phyloP scores from a whole-genome alignment of 2,329 filamentous ascomycete species.

The Venturia aucupariae region DNA sequence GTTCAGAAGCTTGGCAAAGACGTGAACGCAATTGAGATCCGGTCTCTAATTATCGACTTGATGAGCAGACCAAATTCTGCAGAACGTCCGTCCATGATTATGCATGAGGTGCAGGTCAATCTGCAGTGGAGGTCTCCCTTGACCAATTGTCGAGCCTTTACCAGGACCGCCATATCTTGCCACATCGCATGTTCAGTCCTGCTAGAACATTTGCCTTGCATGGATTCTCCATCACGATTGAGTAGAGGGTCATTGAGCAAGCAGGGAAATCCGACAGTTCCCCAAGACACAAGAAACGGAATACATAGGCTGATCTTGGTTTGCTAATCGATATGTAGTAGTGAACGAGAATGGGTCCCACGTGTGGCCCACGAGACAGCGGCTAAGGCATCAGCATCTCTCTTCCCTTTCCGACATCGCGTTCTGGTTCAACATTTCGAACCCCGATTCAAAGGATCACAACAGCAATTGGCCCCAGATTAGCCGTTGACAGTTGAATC shows the following conservation, averaged over 20 bases:
- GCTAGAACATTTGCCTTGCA: background rate
- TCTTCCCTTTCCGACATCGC: no score
- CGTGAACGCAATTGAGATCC: background rate
- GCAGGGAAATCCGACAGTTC: background rate
- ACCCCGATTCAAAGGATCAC: no score
- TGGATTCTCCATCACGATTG: background rate
- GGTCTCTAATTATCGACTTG: background rate
- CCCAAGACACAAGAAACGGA: background rate
- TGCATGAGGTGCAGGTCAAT: background rate
- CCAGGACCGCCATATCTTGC: background rate
- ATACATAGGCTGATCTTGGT: no score
- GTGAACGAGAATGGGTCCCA: no score
- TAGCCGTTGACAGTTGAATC: no score
- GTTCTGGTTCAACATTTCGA: no score
- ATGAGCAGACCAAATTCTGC: background rate
- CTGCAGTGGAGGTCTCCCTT: background rate
- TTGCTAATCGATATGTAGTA: background rate
- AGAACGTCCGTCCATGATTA: background rate
- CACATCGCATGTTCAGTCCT: background rate
- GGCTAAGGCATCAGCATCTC: no score
- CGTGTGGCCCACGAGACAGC: no score
- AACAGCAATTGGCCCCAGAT: no score
- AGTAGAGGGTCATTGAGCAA: background rate
- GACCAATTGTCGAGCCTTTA: background rate
- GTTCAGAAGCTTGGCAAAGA: background rate